phyloP scores from a whole-genome alignment of 805 yeast genomes.

The Nakazawaea ishiwadae region DNA sequence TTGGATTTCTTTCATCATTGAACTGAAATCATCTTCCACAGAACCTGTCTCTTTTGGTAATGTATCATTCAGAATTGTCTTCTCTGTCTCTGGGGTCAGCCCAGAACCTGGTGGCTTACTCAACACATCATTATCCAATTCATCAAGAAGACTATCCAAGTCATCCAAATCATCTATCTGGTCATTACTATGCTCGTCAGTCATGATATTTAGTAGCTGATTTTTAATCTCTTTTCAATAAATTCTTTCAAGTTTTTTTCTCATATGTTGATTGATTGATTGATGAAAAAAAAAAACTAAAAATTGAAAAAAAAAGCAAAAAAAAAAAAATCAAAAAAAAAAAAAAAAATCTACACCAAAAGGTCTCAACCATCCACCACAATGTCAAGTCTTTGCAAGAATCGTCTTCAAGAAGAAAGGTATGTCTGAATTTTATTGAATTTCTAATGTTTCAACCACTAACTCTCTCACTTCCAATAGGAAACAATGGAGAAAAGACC shows the following conservation, averaged over 20 bases:
- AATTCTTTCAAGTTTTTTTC: not conserved
- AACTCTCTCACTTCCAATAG: constrained; percentile 30
- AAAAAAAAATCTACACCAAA: not conserved
- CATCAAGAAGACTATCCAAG: constrained; percentile 81
- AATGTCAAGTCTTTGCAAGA: constrained; percentile 61
- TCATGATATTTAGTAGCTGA: constrained; percentile 6
- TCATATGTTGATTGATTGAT: not conserved
- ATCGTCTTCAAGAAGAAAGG: constrained; percentile 86
- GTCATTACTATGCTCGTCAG: constrained; percentile 14
- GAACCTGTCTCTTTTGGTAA: constrained; percentile 13
- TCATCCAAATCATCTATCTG: constrained; percentile 57
- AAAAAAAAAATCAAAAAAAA: not conserved
- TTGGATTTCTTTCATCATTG: constrained; percentile 20
- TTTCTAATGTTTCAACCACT: too few relatives aligned
- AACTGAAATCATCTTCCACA: constrained; percentile 19
- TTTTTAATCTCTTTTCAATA: not conserved
- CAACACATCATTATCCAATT: constrained; percentile 68
- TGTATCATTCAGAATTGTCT: constrained; percentile 14
- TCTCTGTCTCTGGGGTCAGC: constrained; percentile 15
- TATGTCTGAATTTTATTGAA: too few relatives aligned
- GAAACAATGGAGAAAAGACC: constrained; percentile 97
- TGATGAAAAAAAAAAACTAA: not conserved
- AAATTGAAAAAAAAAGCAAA: not conserved
- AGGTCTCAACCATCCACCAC: not conserved
- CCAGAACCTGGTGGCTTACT: constrained; percentile 56